Conservation (phyloP, 2,329 filamentous ascomycete genomes). For the Fusarium euwallaceae region DNA sequence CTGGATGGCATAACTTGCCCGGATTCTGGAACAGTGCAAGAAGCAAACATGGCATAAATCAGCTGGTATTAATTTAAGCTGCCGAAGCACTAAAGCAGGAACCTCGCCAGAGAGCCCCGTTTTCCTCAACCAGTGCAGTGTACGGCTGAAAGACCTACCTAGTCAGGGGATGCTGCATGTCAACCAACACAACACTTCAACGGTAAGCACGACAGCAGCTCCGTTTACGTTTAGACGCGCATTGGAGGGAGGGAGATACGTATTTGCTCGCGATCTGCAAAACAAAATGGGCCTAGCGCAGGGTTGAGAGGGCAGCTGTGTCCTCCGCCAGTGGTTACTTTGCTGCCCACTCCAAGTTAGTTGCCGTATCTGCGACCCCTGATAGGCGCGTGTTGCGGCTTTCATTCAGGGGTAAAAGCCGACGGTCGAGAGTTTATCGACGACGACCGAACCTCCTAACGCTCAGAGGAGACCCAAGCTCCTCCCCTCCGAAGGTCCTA, state of each 20-base stretch:
- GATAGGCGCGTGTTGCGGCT: conserved; percentile 33
- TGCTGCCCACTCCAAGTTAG: conserved; percentile 6
- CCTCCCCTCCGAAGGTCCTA: neutral
- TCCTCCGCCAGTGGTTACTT: conserved; percentile 19
- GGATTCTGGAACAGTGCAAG: conserved; percentile 4
- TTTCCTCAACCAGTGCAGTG: neutral
- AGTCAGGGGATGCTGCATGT: conserved; percentile 6
- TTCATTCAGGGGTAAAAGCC: conserved; percentile 37
- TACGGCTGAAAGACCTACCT: neutral
- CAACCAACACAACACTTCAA: conserved; percentile 11
- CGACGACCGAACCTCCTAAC: conserved; percentile 8
- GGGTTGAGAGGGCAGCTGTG: neutral
- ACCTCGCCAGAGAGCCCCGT: neutral
- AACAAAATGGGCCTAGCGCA: neutral
- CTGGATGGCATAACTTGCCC: neutral
- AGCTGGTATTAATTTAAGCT: conserved; percentile 4
- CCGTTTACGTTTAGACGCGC: conserved; percentile 3
- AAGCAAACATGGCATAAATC: conserved; percentile 19
- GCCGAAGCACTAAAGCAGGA: conserved; percentile 1
- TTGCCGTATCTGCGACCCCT: conserved; percentile 31
- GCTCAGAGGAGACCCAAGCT: neutral
- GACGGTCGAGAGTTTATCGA: conserved; percentile 11
- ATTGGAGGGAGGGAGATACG: neutral
- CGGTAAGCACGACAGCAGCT: neutral
- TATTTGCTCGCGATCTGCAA: neutral